phyloP scores from a whole-genome alignment of 306 rosid genomes.

The Cicer yamashitae region DNA sequence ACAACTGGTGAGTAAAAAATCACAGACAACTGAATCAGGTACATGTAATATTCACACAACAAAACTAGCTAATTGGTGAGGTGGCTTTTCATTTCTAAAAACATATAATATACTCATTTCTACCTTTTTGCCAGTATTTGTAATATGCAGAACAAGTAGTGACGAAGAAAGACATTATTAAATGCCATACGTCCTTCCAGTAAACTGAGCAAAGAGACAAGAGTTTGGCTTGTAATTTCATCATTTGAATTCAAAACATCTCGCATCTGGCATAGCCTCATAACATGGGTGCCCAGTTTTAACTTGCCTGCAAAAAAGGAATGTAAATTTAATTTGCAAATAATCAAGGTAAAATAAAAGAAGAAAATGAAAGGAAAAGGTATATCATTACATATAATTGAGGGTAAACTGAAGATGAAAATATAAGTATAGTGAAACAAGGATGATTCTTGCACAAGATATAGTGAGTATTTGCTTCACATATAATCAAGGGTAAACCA shows the following conservation, averaged over 20 bases:
- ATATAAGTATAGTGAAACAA: not conserved
- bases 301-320: slow-evolving; percentile 79
- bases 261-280: slow-evolving; percentile 81
- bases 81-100: slow-evolving; percentile 23
- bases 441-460: not conserved
- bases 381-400: not conserved
- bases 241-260: slow-evolving; percentile 59
- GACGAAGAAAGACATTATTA: slow-evolving; percentile 87
- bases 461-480: not conserved
- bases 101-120: slow-evolving; percentile 20
- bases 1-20: slow-evolving; percentile 3
- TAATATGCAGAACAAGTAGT: slow-evolving; percentile 83
- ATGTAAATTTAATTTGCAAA: slow-evolving; percentile 21
- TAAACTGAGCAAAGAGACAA: slow-evolving; percentile 69
- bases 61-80: not conserved
- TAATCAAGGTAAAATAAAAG: slow-evolving; percentile 1
- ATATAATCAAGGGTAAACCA: not conserved
- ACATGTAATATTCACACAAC: slow-evolving; percentile 11
- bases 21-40: not conserved
- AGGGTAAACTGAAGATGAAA: slow-evolving; percentile 12
- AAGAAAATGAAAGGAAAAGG: slow-evolving; percentile 3
- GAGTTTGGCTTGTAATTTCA: slow-evolving; percentile 63
- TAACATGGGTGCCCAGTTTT: slow-evolving; percentile 79
- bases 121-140: slow-evolving; percentile 93
- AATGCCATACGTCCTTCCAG: slow-evolving; percentile 80